Evolutionary conservation across 306 rosid species (phyloP).

Genomic region (Rosa lucieae): DNA sequence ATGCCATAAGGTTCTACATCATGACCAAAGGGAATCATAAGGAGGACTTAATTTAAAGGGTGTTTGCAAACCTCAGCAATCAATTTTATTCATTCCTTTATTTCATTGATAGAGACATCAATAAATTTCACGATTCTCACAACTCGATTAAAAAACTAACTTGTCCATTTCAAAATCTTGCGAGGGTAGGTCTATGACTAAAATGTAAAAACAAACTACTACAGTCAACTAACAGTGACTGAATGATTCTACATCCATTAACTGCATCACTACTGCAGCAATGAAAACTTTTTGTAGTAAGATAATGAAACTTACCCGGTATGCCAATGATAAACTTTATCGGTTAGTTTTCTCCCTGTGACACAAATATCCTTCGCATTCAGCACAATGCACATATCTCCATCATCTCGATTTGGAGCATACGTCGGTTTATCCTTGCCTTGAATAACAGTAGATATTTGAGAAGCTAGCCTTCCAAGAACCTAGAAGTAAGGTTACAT

Average conservation of each 20-base stretch:
- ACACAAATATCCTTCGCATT: conserved; percentile 87
- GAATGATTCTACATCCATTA: conserved; percentile 19
- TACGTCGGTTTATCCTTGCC: conserved; percentile 97
- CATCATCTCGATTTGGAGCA: conserved; percentile 86
- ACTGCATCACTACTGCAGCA: conserved; percentile 14
- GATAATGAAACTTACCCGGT: conserved; percentile 61
- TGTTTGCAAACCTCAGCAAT: not conserved
- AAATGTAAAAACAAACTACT: not conserved
- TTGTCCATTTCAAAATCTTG: not conserved
- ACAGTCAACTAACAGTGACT: not conserved
- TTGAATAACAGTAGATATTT: conserved; percentile 85
- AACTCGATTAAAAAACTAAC: not conserved
- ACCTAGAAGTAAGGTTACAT: conserved; percentile 38
- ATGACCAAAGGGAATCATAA: conserved; percentile 24
- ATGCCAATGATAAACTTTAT: conserved; percentile 93
- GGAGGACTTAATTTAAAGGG: not conserved
- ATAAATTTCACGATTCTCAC: not conserved
- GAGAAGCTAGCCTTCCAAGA: conserved; percentile 96
- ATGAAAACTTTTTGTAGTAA: conserved; percentile 9
- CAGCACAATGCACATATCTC: conserved; percentile 94
- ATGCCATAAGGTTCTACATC: conserved; percentile 31
- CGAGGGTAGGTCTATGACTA: not conserved
- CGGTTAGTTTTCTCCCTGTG: conserved; percentile 83
- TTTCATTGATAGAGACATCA: not conserved
- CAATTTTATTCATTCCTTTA: not conserved